Percentiles rank a stretch among this genome's conserved stretches.
phyloP scores from a whole-genome alignment of 176 grass and related monocot genomes.

The Otatea glauca region DNA sequence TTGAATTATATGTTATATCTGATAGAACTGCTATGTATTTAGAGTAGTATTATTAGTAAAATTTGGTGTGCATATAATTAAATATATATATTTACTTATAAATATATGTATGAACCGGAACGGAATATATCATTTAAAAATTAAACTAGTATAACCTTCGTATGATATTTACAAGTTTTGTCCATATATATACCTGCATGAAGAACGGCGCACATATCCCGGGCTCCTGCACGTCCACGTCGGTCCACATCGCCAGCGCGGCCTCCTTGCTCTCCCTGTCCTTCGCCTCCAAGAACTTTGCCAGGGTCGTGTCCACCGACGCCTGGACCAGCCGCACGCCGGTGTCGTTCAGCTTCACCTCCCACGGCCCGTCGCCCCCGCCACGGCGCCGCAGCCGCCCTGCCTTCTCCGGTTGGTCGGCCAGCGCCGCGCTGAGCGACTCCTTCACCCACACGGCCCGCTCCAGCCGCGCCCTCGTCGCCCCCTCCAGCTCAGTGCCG shows the following conservation, averaged over 20 bases:
- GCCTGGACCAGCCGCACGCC: slow-evolving; percentile 74
- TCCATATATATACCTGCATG: slow-evolving; percentile 56
- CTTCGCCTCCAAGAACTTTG: slow-evolving; percentile 50
- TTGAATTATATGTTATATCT: too few relatives aligned
- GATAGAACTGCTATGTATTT: too few relatives aligned
- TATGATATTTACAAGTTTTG: too few relatives aligned
- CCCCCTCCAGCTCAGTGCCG: slow-evolving; percentile 18
- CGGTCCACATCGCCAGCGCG: slow-evolving; percentile 58
- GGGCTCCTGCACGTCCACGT: slow-evolving; percentile 53
- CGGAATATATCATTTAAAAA: too few relatives aligned
- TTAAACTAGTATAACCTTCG: too few relatives aligned
- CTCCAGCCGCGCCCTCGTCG: too few relatives aligned
- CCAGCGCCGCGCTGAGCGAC: slow-evolving; percentile 59
- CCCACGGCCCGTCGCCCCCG: slow-evolving; percentile 48
- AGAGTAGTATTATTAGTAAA: too few relatives aligned
- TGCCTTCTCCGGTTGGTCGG: slow-evolving; percentile 64
- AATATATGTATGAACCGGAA: too few relatives aligned
- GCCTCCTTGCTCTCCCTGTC: slow-evolving; percentile 47
- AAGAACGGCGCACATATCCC: slow-evolving; percentile 63
- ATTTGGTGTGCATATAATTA: too few relatives aligned
- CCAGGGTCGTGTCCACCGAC: slow-evolving; percentile 53
- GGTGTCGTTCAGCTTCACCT: slow-evolving; percentile 72
- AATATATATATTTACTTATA: too few relatives aligned
- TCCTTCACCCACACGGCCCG: slow-evolving; percentile 75
- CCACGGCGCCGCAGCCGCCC: slow-evolving; percentile 62